Base-by-base conservation (phyloP, 108 stramenopile species). In the Conticribra weissflogii region DNA sequence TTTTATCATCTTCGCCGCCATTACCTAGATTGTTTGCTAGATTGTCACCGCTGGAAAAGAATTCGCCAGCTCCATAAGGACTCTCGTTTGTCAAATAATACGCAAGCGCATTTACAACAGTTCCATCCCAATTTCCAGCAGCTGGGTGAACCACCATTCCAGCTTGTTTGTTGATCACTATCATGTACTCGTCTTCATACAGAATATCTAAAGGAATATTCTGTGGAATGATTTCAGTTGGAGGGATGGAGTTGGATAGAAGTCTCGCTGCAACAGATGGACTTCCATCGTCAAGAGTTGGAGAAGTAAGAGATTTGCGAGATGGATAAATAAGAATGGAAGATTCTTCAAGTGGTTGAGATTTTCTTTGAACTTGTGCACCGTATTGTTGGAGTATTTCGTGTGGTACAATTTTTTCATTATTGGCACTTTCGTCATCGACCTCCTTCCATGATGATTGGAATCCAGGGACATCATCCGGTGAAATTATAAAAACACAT, bases 141-240 rank as follows among this genome's bases (percentile, higher is more conserved):
- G 97, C 98, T 27, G 98, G 98, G 70, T 98, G 98, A 0, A 97
- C 96, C 1, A 98, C 98, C 93, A 98, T 97, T 33, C 91, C 94
- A 17, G 94, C 94, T 24, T 88, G 84, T 76, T 98, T 98, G 69
- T 94, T 95, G 19, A 97, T 54, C 5, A 92, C 96, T 68, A 97
- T 85, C 81, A 96, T 89, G 67, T 95, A 84, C 49, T 94, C 92
- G 71, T 98, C 97, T 69, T 98, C 97, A 60, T 81, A 96, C 30
- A 97, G 22, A 50, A 98, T 87, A 45, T 92, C 78, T 36, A 98
- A 69, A 2, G 92, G 85, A 33, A 96, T 41, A 34, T 96, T 78
- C 71, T 96, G 86, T 45, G 94, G 65, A 21, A 88, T 53, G 29
- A 95, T 92, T 56, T 89, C 87, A 3, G 81, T 81, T 0, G 90